Base-by-base conservation (phyloP, 192 early-diverging fungal species). In the Rhizoclosmatium globosum region DNA sequence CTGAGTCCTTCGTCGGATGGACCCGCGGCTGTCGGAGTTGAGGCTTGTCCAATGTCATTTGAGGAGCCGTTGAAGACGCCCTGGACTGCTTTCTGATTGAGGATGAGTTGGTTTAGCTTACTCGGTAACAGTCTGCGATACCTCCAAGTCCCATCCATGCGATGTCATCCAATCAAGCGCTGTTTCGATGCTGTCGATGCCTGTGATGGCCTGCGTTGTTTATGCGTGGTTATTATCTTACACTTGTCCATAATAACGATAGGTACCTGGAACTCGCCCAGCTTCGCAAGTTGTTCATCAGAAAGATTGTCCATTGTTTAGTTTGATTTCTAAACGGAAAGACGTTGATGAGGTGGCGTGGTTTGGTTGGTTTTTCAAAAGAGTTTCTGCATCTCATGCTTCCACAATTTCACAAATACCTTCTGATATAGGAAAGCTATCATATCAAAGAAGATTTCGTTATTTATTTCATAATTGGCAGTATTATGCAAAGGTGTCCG, bases 211-310 rank as follows among this genome's bases (percentile, higher is more conserved):
- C 87, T 86, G 68, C 4, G 42, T 6, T 4, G 38, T 53, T 19
- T n/a, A 23, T 7, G 4, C n/a, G 7, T 31, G 13, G n/a, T 44
- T 60, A 4, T 0, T 46, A 45, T 58, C 31, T 23, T 7, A 65
- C 7, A 43, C 61, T 47, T n/a, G n/a, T 31, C 11, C 47, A 23
- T 45, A 59, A 56, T 53, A 23, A 17, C 19, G n/a, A 21, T 19
- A 31, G 71, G 11, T 61, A 85, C 84, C 84, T 86, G 85, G 78
- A 81, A 86, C 41, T 47, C 76, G 45, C 78, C 79, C 47, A 86
- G 67, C 3, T 68, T 58, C 17, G 80, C 62, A 46, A 64, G 59
- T 71, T 86, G 85, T n/a, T 79, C 82, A 15, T 83, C 81, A 2
- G 82, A 82, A 7, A 86, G 77, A 13, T 68, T 47, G 43, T 86